Percentiles rank a stretch among this genome's conserved stretches.
phyloP scores from a whole-genome alignment of 345 rosid species.

The Populus tremula region DNA sequence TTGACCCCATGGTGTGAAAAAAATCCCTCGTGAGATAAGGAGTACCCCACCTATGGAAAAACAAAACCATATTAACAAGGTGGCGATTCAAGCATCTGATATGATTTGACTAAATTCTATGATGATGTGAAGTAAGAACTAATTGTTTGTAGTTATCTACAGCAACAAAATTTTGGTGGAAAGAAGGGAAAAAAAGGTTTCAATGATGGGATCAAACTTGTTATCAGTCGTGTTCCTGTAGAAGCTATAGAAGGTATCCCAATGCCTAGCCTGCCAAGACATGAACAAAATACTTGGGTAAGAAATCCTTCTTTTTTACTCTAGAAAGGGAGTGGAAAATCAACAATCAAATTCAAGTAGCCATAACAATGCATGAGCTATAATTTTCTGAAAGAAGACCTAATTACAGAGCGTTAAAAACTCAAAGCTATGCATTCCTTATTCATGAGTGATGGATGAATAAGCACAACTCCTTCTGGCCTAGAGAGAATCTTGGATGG shows the following conservation, averaged over 20 bases:
- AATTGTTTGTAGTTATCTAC: background rate
- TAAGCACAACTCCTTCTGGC: background rate
- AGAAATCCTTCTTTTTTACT: background rate
- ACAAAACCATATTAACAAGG: slow-evolving; percentile 3
- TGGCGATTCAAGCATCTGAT: slow-evolving; percentile 11
- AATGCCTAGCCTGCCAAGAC: slow-evolving; percentile 70
- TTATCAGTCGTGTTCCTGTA: slow-evolving; percentile 90
- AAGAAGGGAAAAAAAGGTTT: slow-evolving; percentile 1
- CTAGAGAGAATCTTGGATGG: too few species aligned
- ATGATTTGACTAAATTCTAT: background rate
- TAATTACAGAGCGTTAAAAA: background rate
- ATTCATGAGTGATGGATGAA: background rate
- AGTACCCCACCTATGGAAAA: slow-evolving; percentile 74
- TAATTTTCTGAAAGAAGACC: too few species aligned
- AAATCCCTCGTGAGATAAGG: slow-evolving; percentile 87
- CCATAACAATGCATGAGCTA: too few species aligned
- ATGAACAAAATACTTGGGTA: slow-evolving; percentile 1
- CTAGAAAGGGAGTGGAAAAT: background rate
- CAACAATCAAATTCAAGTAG: too few species aligned
- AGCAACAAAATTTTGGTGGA: background rate
- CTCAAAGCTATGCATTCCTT: background rate
- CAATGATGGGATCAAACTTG: slow-evolving; percentile 51
- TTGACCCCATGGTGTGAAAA: slow-evolving; percentile 75
- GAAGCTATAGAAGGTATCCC: slow-evolving; percentile 91
- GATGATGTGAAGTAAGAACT: background rate